Conservation (phyloP, 371 early-diverging fungal genomes). For the Syncephalastrum monosporum region DNA sequence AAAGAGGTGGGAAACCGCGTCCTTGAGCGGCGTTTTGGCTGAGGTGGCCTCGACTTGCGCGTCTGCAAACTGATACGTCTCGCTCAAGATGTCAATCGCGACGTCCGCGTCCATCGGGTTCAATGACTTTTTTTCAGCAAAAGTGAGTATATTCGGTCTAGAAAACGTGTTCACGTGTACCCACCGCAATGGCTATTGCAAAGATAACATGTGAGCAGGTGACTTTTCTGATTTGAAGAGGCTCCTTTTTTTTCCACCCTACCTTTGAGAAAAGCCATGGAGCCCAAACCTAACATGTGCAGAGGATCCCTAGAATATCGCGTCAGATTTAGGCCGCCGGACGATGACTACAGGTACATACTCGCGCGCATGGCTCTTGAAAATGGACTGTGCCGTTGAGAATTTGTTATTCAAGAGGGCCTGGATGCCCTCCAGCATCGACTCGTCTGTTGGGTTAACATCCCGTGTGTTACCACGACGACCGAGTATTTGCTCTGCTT, state of each 20-base stretch:
- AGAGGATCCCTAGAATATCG: slow-evolving; percentile 27
- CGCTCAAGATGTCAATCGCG: slow-evolving; percentile 41
- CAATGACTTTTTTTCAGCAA: slow-evolving; percentile 36
- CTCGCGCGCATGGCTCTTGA: slow-evolving; percentile 23
- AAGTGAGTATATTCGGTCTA: no score
- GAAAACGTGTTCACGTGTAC: background rate
- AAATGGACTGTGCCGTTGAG: slow-evolving; percentile 33
- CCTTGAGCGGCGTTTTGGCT: slow-evolving; percentile 42
- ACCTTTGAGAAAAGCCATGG: slow-evolving; percentile 44
- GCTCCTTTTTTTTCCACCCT: slow-evolving; percentile 3
- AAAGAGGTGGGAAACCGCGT: slow-evolving; percentile 28
- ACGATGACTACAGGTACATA: slow-evolving; percentile 5
- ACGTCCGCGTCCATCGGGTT: slow-evolving; percentile 42
- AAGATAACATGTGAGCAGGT: background rate
- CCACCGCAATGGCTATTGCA: slow-evolving; percentile 20
- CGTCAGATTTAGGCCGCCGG: background rate
- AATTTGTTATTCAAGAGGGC: slow-evolving; percentile 55
- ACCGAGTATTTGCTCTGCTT: slow-evolving; percentile 5
- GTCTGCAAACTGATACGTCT: slow-evolving; percentile 43
- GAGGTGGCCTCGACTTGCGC: slow-evolving; percentile 49
- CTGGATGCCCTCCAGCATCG: slow-evolving; percentile 44
- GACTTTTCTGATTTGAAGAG: background rate
- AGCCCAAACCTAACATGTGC: slow-evolving; percentile 37
- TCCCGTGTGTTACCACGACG: no score
- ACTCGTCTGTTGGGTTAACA: slow-evolving; percentile 27